Conservation (phyloP, 495 filamentous ascomycete species). For the Neurospora sp. region DNA sequence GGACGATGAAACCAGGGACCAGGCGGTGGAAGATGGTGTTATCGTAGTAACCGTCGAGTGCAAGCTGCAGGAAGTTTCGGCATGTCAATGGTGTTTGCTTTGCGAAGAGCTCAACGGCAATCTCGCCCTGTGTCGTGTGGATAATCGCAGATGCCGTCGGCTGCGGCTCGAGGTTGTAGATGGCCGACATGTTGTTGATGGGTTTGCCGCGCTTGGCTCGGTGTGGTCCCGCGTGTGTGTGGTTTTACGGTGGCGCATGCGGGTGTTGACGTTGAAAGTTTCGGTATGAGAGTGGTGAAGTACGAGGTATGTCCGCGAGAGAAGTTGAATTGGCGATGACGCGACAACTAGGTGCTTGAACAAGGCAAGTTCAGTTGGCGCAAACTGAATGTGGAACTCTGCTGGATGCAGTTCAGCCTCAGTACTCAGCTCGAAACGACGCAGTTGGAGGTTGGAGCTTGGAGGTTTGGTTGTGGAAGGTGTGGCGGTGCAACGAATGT, state of each 20-base stretch:
- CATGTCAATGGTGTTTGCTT: slow-evolving; percentile 84
- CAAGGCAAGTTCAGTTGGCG: not conserved
- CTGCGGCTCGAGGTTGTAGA: slow-evolving; percentile 91
- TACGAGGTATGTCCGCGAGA: no score
- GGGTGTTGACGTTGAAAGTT: not conserved
- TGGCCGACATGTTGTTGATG: slow-evolving; percentile 54
- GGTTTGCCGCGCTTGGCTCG: not conserved
- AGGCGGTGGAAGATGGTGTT: slow-evolving; percentile 89
- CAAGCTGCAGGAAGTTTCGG: slow-evolving; percentile 93
- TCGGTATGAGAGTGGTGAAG: not conserved
- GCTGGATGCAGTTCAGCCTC: not conserved
- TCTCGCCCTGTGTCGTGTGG: slow-evolving; percentile 78
- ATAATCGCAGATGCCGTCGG: slow-evolving; percentile 84
- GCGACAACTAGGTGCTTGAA: not conserved
- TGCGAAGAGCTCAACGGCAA: slow-evolving; percentile 85
- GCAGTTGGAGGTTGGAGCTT: not conserved
- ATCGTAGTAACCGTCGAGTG: slow-evolving; percentile 88
- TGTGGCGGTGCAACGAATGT: not conserved
- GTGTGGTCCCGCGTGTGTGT: not conserved
- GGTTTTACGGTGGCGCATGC: not conserved
- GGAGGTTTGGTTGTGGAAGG: not conserved
- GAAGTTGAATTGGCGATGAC: not conserved
- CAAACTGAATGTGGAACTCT: not conserved
- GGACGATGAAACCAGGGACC: slow-evolving; percentile 82
- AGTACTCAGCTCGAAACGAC: not conserved